Percentiles rank a stretch among this genome's conserved stretches.
Conservation (phyloP, 2,329 filamentous ascomycete genomes). For the Xylaria digitata region DNA sequence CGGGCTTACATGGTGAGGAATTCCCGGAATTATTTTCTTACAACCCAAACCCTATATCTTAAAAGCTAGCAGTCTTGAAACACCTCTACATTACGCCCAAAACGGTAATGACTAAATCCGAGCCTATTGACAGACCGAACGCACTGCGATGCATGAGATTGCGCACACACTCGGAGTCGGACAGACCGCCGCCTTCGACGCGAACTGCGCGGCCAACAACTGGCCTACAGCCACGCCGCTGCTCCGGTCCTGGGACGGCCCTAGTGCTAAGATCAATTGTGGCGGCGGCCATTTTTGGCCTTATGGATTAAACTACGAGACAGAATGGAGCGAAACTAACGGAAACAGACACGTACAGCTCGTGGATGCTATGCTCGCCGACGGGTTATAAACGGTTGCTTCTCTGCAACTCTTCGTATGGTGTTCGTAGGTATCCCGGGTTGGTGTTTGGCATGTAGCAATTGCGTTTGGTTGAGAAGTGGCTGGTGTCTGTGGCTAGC, state of each 20-base stretch:
- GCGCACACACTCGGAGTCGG: constrained; percentile 61
- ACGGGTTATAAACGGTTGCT: constrained; percentile 50
- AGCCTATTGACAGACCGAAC: constrained; percentile 50
- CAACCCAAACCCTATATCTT: too few species aligned
- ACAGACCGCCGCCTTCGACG: constrained; percentile 55
- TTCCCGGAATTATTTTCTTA: too few species aligned
- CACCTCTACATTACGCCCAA: too few species aligned
- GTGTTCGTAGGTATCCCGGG: too few species aligned
- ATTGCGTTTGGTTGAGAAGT: too few species aligned
- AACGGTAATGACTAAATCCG: too few species aligned
- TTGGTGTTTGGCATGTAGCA: too few species aligned
- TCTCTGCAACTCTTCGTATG: neutral
- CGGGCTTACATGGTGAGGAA: constrained; percentile 55
- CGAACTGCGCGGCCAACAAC: constrained; percentile 53
- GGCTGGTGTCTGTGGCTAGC: too few species aligned
- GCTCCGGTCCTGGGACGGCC: constrained; percentile 57
- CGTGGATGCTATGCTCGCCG: constrained; percentile 58
- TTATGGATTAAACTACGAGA: constrained; percentile 56
- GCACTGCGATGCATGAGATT: constrained; percentile 62
- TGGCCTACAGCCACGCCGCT: constrained; percentile 57
- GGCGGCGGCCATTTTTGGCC: constrained; percentile 56
- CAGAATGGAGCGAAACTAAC: constrained; percentile 59
- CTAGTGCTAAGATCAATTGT: constrained; percentile 48
- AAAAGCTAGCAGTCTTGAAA: too few species aligned
- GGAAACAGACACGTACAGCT: constrained; percentile 57